Conservation (phyloP, 2,329 filamentous ascomycete genomes). For the Fusarium siculi region DNA sequence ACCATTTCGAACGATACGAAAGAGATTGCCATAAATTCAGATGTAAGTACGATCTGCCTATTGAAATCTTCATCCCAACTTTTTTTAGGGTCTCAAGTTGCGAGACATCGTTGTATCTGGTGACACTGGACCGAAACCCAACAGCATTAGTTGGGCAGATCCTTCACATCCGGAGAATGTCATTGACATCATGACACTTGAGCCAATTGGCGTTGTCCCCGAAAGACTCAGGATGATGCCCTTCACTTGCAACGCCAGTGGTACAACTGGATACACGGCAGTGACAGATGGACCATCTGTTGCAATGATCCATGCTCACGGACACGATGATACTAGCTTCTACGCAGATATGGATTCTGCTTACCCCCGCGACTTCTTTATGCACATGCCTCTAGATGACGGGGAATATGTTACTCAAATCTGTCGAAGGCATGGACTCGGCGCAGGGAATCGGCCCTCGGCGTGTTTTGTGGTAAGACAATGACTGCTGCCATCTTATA, state of each 20-base stretch:
- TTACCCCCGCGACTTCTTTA: not conserved
- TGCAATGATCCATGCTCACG: not conserved
- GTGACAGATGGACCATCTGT: not conserved
- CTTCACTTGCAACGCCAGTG: not conserved
- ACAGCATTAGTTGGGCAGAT: not conserved
- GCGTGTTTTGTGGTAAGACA: not conserved
- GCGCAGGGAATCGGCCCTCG: not conserved
- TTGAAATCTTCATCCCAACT: not conserved
- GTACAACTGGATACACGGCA: not conserved
- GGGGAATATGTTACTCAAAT: not conserved
- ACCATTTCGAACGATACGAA: fast-evolving
- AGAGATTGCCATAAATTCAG: not conserved
- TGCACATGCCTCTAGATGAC: not conserved
- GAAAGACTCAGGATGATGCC: not conserved
- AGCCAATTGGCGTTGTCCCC: fast-evolving
- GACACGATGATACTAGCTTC: not conserved
- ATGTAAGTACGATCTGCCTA: fast-evolving
- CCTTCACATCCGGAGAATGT: not conserved
- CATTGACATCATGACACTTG: not conserved
- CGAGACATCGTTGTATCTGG: not conserved
- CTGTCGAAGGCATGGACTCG: not conserved
- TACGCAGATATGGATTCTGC: not conserved
- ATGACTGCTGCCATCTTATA: not conserved
- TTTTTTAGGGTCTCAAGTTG: not conserved
- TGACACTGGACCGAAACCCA: not conserved